Base-by-base conservation (phyloP, 2,329 filamentous ascomycete species). In the Neurospora sp. region DNA sequence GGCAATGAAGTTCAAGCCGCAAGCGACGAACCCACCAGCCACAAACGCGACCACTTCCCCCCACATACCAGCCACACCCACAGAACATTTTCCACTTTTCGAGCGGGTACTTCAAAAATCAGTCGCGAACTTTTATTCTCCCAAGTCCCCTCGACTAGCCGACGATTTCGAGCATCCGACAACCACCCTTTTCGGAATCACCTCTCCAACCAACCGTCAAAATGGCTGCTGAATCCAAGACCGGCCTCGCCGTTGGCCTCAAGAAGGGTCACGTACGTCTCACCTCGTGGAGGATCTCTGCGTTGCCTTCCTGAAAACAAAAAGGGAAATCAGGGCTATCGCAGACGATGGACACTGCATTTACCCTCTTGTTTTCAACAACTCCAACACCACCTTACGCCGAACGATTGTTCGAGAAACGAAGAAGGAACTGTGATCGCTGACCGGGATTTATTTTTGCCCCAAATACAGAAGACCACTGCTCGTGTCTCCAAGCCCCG, bases 241-340 rank as follows among this genome's bases (percentile, higher is more conserved):
- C 82, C 82, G 87, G 87, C 81, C 81, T 89, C 77, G 82, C 84
- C 82, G 82, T 86, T 78, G 88, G 88, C 80, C 80, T 85, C 78
- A 89, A 89, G 86, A 86, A 84, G 75, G 78, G 87, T 81, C 84
- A 88, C 84, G 87, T 89, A 89, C 82, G 85, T 90, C 88, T 90
- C 88, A 89, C 87, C 88, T 90, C 88, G 86, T 89, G 88, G 88
- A 90, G 88, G 87, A 90, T 90, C 86, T 87, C 87, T 88, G 87
- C 86, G 76, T 73, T 76, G 76, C 77, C 75, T 75, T 78, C 76
- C 75, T 78, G 74, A 73, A 76, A 62, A 62, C 52, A 62, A 62
- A 52, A 62, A 62, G 52, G 52, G 52, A 62, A 62, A 62, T 62
- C 75, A 74, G 76, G 76, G 76, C 72, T 72, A 70, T 66, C 74